Evolutionary conservation across 148 eudicot species (phyloP).

Genomic region (Fagopyrum homotropicum): DNA sequence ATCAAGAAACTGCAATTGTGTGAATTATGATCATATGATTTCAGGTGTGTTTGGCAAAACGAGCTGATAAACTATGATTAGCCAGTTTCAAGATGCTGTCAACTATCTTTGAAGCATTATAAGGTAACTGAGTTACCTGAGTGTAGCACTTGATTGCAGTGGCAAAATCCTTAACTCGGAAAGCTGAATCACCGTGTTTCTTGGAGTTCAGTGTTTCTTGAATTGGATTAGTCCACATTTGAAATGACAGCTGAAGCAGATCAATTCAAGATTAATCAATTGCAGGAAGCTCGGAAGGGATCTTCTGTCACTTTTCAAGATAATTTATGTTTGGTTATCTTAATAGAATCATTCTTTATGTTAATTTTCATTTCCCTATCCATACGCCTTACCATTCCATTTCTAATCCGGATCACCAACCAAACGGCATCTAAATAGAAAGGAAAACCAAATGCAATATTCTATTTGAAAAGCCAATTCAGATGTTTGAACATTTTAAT

Average conservation of each 20-base stretch:
- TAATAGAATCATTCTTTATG: no score
- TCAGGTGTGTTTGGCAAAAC: slow-evolving; percentile 1
- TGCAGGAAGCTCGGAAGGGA: background rate
- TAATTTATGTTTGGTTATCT: background rate
- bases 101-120: background rate
- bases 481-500: background rate
- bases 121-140: slow-evolving; percentile 4
- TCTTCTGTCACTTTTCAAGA: background rate
- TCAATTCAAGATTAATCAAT: background rate
- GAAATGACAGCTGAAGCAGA: slow-evolving; percentile 11
- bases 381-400: no score
- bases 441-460: background rate
- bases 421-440: no score
- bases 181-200: slow-evolving; percentile 13
- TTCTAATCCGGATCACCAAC: no score
- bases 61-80: background rate
- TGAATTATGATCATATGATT: background rate
- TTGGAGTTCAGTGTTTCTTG: slow-evolving; percentile 13
- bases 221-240: slow-evolving; percentile 15
- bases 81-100: background rate
- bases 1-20: slow-evolving; percentile 28
- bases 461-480: background rate
- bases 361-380: no score
- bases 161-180: slow-evolving; percentile 12
- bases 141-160: slow-evolving; percentile 12